Base-by-base conservation (phyloP, 2,329 filamentous ascomycete species). In the Sporothrix luriei region DNA sequence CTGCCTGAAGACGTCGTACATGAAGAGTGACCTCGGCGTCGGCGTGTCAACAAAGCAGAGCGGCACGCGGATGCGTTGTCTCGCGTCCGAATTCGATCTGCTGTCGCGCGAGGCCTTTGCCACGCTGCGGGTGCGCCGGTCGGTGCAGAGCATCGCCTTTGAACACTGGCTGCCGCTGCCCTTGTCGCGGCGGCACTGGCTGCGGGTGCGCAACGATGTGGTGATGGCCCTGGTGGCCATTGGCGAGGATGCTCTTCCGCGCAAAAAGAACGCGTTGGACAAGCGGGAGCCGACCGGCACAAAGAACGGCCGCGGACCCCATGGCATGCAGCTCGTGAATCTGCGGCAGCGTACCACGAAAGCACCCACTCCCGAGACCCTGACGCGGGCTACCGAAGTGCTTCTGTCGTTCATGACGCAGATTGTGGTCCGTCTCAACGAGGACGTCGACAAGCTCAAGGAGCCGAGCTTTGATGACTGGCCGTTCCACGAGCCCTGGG, bases 321-420 rank as follows among this genome's bases (percentile, higher is more conserved):
- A 21, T 4, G 2, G 3, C 11, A 14, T 24, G 64, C 64, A 24
- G n/a, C 16, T 40, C 14, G 3, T 10, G 48, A 16, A 40, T 4
- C 48, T 52, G 11, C 46, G 43, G 24, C 26, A 14, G 14, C 29
- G 26, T 1, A 21, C 62, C 9, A 49, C 7, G n/a, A 9, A 6
- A n/a, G 4, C 11, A n/a, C 64, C 48, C 19, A 11, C 19, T 11
- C 26, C 48, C 7, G 48, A 38, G n/a, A 16, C 75, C n/a, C 69
- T 61, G 57, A 29, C 49, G 1, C 62, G 70, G n/a, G 65, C 72
- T 0, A 72, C 77, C 7, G 69, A 74, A 16, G 76, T 78, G 7
- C 74, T 85, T 16, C 82, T 81, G 71, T 75, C 77, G 24, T 84
- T 84, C 75, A 84, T 85, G 83, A 84, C 81, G 69, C 80, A 82